These are phyloP conservation scores for Corchorus olitorius DNA, from an alignment of 345 rosid genomes.

Conservation along the genomic window DNA sequence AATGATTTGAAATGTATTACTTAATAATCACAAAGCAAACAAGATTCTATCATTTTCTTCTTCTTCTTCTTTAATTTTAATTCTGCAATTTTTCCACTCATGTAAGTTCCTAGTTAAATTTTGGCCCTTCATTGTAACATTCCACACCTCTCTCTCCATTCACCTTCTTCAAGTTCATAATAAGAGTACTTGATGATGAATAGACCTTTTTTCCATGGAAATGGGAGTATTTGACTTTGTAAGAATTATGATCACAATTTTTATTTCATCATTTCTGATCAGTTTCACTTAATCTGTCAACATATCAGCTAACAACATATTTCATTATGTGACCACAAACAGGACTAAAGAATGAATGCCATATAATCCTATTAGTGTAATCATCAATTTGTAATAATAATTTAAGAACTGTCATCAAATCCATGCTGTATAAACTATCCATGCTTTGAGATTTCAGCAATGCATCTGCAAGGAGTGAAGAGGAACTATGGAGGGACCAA, in stretches of 20 bases:
- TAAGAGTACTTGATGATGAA: not conserved
- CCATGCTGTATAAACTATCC: not conserved
- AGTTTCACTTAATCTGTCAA: not conserved
- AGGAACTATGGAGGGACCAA: not conserved
- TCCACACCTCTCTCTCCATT: not conserved
- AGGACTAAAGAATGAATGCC: not conserved
- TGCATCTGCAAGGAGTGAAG: not conserved
- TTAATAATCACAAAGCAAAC: constrained; percentile 7
- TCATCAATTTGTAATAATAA: not conserved
- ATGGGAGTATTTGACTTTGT: not conserved
- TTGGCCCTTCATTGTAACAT: not conserved
- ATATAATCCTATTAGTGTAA: not conserved
- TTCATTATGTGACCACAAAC: not conserved
- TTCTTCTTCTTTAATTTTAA: no score
- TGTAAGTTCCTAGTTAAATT: not conserved
- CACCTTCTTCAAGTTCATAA: not conserved
- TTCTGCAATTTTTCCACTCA: not conserved
- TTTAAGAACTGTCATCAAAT: not conserved
- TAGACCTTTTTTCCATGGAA: not conserved
- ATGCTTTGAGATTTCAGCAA: not conserved
- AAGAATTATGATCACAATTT: not conserved
- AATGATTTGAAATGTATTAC: constrained; percentile 23
- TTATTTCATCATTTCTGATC: constrained; percentile 11
- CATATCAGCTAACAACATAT: not conserved
- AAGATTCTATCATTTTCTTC: not conserved